These are phyloP conservation scores for Pyricularia pennisetigena DNA, from an alignment of 2,329 filamentous ascomycete species.

Conservation along the genomic window DNA sequence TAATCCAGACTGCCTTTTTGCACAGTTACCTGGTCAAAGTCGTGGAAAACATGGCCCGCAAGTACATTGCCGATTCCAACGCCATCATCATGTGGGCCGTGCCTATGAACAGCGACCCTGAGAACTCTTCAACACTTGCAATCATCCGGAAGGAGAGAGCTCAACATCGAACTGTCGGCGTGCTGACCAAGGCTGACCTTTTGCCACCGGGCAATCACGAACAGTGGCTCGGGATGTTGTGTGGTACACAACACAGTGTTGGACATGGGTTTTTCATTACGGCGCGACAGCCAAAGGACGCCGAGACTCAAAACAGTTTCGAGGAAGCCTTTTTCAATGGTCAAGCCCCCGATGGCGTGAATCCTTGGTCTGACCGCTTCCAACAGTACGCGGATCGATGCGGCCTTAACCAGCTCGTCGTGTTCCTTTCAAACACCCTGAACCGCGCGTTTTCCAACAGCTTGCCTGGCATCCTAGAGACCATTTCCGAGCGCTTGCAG, in stretches of 20 bases:
- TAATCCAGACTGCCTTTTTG: not conserved
- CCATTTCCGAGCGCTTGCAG: slow-evolving; percentile 36
- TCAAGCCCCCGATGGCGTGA: slow-evolving; percentile 8
- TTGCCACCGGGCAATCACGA: slow-evolving; percentile 38
- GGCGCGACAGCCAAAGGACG: slow-evolving; percentile 43
- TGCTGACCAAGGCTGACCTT: slow-evolving; percentile 79
- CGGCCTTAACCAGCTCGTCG: slow-evolving; percentile 41
- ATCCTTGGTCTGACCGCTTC: slow-evolving; percentile 38
- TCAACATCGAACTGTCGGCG: slow-evolving; percentile 54
- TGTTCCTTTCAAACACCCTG: slow-evolving; percentile 41
- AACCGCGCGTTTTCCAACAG: slow-evolving; percentile 41
- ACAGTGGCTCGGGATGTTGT: slow-evolving; percentile 56
- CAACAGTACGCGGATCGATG: slow-evolving; percentile 35
- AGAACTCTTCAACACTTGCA: slow-evolving; percentile 61
- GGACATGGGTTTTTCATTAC: slow-evolving; percentile 75
- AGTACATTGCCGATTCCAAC: slow-evolving; percentile 59
- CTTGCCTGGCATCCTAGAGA: slow-evolving; percentile 33
- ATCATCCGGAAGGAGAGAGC: slow-evolving; percentile 51
- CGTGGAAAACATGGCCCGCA: slow-evolving; percentile 58
- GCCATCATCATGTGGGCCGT: slow-evolving; percentile 71
- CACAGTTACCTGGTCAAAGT: slow-evolving; percentile 55
- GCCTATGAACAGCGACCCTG: slow-evolving; percentile 68
- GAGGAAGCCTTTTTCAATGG: slow-evolving; percentile 42
- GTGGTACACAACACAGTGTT: slow-evolving; percentile 49
- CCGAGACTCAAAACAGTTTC: slow-evolving; percentile 40